phyloP scores from a whole-genome alignment of 2,329 filamentous ascomycete species.

The Ascochyta clinopodiicola region DNA sequence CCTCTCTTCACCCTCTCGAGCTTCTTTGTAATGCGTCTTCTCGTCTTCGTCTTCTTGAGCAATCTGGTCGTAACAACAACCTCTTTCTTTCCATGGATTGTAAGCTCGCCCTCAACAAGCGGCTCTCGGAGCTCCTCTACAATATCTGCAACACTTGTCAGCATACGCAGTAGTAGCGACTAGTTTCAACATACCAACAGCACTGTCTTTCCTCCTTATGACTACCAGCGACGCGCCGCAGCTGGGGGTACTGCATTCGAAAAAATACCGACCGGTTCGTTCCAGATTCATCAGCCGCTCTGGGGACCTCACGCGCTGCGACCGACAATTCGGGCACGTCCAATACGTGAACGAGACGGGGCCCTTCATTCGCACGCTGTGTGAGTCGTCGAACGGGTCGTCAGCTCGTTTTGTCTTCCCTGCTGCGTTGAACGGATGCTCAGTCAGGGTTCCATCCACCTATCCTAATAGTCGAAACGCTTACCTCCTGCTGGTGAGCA shows the following conservation, averaged over 20 bases:
- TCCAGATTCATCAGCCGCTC: background rate
- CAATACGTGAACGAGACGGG: background rate
- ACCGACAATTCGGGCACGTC: slow-evolving; percentile 1
- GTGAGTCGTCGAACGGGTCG: background rate
- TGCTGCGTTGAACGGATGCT: background rate
- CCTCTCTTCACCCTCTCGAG: background rate
- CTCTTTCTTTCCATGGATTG: background rate
- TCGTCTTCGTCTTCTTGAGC: background rate
- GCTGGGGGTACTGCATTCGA: background rate
- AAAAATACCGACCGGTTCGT: background rate
- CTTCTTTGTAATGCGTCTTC: background rate
- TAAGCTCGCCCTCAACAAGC: background rate
- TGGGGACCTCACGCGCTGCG: background rate
- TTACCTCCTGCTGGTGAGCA: background rate
- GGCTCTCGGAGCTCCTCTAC: background rate
- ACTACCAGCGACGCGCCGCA: background rate
- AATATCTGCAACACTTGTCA: background rate
- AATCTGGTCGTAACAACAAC: background rate
- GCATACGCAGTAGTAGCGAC: background rate
- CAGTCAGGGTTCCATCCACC: background rate
- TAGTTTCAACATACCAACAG: background rate
- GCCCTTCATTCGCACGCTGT: background rate
- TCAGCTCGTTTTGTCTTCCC: background rate
- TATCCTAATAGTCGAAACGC: background rate
- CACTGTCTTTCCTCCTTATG: background rate